Percentiles rank a stretch among this genome's conserved stretches.
Evolutionary conservation across 495 filamentous ascomycete genomes (phyloP).

Genomic region (Pyrenula aspistea): DNA sequence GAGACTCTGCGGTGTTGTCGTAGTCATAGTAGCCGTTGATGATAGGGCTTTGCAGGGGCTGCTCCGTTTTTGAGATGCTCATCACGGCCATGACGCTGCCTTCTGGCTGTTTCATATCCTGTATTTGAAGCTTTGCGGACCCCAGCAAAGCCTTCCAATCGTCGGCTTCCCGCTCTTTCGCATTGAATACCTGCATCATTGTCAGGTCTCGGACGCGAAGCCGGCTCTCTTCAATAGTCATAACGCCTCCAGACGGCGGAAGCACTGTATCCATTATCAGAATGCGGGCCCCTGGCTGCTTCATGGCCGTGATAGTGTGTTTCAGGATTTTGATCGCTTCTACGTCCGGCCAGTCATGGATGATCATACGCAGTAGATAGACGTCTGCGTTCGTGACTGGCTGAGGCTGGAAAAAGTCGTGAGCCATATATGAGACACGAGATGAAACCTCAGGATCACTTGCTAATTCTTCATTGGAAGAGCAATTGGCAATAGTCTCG

Average conservation of each 20-base stretch:
- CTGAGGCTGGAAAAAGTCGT: conserved; percentile 39
- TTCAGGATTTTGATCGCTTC: conserved; percentile 29
- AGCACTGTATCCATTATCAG: conserved; percentile 30
- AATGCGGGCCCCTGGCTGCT: conserved; percentile 9
- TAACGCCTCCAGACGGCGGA: conserved; percentile 18
- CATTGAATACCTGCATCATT: conserved; percentile 27
- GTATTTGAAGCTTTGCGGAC: background rate
- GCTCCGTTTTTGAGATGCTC: background rate
- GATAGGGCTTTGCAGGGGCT: background rate
- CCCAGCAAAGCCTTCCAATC: conserved; percentile 16
- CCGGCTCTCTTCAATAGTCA: conserved; percentile 11
- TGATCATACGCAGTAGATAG: conserved; percentile 39
- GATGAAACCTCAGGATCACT: conserved; percentile 12
- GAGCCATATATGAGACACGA: conserved; percentile 29
- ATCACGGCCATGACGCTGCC: conserved; percentile 1
- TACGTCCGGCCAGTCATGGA: conserved; percentile 41
- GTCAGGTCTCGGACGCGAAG: conserved; percentile 21
- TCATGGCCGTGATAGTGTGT: conserved; percentile 27
- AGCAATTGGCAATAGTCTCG: conserved; percentile 13
- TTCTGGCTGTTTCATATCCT: background rate
- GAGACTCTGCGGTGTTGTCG: background rate
- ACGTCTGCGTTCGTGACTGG: conserved; percentile 34
- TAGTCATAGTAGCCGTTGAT: background rate
- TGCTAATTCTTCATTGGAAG: conserved; percentile 13
- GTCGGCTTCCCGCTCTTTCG: conserved; percentile 23